Evolutionary conservation across 2,329 filamentous ascomycete species (phyloP).

Genomic region (Seiridium cupressi): DNA sequence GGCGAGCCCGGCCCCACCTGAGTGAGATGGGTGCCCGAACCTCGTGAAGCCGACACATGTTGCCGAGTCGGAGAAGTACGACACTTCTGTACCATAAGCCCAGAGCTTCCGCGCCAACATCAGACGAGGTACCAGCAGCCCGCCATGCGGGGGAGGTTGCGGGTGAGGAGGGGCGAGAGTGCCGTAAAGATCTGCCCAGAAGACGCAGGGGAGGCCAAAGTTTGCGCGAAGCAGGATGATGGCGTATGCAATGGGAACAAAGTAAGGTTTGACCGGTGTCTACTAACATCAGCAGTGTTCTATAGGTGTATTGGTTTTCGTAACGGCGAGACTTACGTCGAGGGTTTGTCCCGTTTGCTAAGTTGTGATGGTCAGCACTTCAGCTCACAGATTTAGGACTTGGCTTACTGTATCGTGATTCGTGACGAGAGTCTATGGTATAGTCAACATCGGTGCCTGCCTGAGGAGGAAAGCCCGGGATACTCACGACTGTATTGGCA

Average conservation of each 20-base stretch:
- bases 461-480: neutral
- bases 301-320: neutral
- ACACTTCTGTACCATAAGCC: slow-evolving; percentile 62
- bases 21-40: slow-evolving; percentile 34
- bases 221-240: slow-evolving; percentile 61
- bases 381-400: slow-evolving; percentile 26
- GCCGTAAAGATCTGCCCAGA: slow-evolving; percentile 67
- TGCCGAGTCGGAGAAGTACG: slow-evolving; percentile 54
- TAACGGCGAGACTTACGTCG: neutral
- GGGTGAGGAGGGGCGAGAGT: slow-evolving; percentile 33
- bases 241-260: slow-evolving; percentile 70
- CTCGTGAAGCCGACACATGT: slow-evolving; percentile 62
- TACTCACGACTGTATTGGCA: neutral
- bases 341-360: slow-evolving; percentile 5
- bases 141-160: slow-evolving; percentile 24
- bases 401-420: neutral
- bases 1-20: slow-evolving; percentile 45
- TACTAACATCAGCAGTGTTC: slow-evolving; percentile 22
- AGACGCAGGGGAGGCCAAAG: slow-evolving; percentile 64
- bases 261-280: slow-evolving; percentile 60
- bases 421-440: neutral
- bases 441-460: neutral
- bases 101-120: slow-evolving; percentile 63
- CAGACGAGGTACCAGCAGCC: slow-evolving; percentile 54
- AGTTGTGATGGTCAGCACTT: slow-evolving; percentile 53